phyloP scores from a whole-genome alignment of 306 rosid species.

The Cucurbita ficifolia region DNA sequence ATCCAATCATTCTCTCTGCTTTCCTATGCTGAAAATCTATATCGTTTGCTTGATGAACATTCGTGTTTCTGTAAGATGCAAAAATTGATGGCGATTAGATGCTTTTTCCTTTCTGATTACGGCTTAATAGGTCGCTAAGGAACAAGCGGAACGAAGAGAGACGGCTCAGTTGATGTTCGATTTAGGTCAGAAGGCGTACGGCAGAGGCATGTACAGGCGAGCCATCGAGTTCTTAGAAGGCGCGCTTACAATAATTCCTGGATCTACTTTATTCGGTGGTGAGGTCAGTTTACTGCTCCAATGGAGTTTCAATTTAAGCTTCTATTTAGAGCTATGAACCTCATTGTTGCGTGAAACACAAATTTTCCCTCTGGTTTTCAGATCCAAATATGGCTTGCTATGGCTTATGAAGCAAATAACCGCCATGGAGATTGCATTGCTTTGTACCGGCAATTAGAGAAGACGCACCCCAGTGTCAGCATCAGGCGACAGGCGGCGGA shows the following conservation, averaged over 20 bases:
- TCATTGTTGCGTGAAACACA: neutral
- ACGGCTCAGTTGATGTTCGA: slow-evolving; percentile 89
- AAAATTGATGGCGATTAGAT: neutral
- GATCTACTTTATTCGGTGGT: slow-evolving; percentile 79
- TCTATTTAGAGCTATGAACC: neutral
- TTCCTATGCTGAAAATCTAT: neutral
- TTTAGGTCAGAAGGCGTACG: slow-evolving; percentile 90
- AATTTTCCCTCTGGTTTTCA: slow-evolving; percentile 17
- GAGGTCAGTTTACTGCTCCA: slow-evolving; percentile 54
- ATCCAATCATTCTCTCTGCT: neutral
- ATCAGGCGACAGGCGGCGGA: slow-evolving; percentile 91
- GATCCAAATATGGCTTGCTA: slow-evolving; percentile 97
- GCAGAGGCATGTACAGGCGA: slow-evolving; percentile 78
- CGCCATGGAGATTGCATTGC: slow-evolving; percentile 84
- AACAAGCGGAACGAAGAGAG: slow-evolving; percentile 88
- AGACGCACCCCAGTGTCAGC: slow-evolving; percentile 50
- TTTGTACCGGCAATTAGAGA: slow-evolving; percentile 69
- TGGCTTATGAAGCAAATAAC: slow-evolving; percentile 93
- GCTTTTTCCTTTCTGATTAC: slow-evolving; percentile 3
- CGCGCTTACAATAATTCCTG: slow-evolving; percentile 78
- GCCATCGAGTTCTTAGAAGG: slow-evolving; percentile 88
- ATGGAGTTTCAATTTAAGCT: neutral
- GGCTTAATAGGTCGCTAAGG: slow-evolving; percentile 65
- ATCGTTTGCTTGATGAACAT: neutral
- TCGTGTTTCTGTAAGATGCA: neutral